Conservation (phyloP, 208 protist species). For the Wallacemonas rigidus region DNA sequence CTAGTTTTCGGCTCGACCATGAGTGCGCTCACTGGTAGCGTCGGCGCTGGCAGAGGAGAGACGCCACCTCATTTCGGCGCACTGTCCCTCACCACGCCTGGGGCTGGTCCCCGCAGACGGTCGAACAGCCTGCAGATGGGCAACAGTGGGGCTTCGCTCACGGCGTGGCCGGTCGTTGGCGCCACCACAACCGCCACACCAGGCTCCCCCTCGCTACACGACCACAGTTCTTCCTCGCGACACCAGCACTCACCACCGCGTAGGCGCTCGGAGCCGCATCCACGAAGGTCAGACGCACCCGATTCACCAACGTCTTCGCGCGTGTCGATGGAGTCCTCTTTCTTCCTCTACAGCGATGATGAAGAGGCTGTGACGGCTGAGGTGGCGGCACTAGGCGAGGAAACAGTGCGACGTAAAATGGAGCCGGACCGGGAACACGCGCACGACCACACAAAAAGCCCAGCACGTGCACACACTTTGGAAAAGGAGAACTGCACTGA, state of each 20-base stretch:
- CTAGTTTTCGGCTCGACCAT: background rate
- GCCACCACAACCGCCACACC: background rate
- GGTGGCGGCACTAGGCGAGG: background rate
- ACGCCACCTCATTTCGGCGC: background rate
- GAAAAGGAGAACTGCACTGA: too few relatives aligned
- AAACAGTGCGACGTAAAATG: too few relatives aligned
- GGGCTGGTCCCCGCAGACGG: background rate
- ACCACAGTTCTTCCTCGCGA: background rate
- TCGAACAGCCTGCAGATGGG: background rate
- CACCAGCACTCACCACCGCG: background rate
- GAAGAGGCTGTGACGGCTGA: conserved; percentile 8
- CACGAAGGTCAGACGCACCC: background rate
- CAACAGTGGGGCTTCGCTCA: conserved; percentile 5
- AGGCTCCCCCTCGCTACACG: background rate
- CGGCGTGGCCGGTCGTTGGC: background rate
- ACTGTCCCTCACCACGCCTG: background rate
- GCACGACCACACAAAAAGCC: too few relatives aligned
- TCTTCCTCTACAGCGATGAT: conserved; percentile 13
- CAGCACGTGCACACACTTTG: too few relatives aligned
- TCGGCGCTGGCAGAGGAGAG: background rate
- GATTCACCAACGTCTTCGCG: background rate
- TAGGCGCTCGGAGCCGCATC: too few relatives aligned
- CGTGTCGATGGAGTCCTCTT: conserved; percentile 2
- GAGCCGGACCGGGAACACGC: too few relatives aligned
- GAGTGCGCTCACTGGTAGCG: background rate